Evolutionary conservation across 1,139 yeast genomes (phyloP).

Genomic region (Suhomyces panamericanus): DNA sequence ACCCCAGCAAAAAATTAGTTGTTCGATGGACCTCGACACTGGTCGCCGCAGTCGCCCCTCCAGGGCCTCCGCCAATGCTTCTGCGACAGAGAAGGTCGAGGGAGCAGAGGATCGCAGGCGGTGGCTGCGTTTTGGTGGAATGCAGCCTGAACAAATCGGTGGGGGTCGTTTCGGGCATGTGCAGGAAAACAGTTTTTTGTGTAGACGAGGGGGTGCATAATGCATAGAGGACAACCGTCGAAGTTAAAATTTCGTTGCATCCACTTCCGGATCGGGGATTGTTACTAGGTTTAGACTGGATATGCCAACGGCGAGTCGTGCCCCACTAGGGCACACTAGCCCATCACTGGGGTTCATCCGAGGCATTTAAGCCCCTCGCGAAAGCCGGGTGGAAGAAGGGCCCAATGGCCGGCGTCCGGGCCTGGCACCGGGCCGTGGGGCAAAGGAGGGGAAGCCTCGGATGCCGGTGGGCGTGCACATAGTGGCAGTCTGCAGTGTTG

Average conservation of each 20-base stretch:
- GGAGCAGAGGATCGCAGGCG: neutral
- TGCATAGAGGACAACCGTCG: slow-evolving; percentile 7
- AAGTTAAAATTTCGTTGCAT: slow-evolving; percentile 9
- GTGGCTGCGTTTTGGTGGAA: neutral
- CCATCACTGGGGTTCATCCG: neutral
- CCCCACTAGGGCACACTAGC: neutral
- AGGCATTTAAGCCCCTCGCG: neutral
- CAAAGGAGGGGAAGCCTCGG: neutral
- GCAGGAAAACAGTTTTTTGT: slow-evolving; percentile 3
- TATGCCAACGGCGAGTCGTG: slow-evolving; percentile 4
- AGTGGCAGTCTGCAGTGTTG: too few species aligned
- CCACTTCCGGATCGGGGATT: slow-evolving; percentile 7
- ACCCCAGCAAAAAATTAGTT: neutral
- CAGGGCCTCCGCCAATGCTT: neutral
- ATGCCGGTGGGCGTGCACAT: too few species aligned
- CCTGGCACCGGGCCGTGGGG: neutral
- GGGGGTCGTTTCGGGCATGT: slow-evolving; percentile 8
- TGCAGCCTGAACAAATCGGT: neutral
- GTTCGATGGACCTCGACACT: neutral
- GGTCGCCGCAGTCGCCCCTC: too few species aligned
- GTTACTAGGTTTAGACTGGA: slow-evolving; percentile 4
- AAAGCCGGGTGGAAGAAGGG: too few species aligned
- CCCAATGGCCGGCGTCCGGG: too few species aligned
- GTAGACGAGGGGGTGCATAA: slow-evolving; percentile 3
- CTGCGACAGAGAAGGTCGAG: neutral